A percentile compares a stretch with the other conserved stretches of the same genome.
These are phyloP conservation scores for Scytalidium lignicola DNA, from an alignment of 2,329 filamentous ascomycete genomes.

Conservation along the genomic window DNA sequence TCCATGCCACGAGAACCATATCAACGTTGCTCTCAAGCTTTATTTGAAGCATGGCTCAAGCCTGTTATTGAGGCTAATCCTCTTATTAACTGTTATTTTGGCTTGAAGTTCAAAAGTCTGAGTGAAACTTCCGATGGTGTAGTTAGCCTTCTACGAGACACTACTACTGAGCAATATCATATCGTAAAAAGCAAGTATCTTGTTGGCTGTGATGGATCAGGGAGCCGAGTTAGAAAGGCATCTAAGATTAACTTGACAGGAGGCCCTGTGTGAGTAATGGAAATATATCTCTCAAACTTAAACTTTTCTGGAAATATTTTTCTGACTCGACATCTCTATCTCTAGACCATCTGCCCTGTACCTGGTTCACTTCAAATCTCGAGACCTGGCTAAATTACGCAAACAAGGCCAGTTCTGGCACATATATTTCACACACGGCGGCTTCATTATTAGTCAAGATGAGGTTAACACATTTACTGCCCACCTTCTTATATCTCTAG, in stretches of 20 bases:
- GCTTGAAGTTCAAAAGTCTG: conserved; percentile 18
- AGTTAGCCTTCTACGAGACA: conserved; percentile 9
- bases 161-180: conserved; percentile 11
- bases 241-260: conserved; percentile 19
- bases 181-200: conserved; percentile 30
- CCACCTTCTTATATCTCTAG: not conserved
- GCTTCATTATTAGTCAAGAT: conserved; percentile 1
- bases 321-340: not conserved
- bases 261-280: conserved; percentile 18
- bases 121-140: conserved; percentile 3
- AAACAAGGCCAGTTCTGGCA: conserved; percentile 16
- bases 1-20: conserved; percentile 25
- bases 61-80: conserved; percentile 16
- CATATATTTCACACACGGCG: conserved; percentile 9
- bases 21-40: conserved; percentile 28
- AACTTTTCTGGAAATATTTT: not conserved
- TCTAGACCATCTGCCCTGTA: conserved; percentile 5
- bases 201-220: conserved; percentile 45
- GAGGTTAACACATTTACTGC: not conserved
- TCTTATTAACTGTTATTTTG: conserved; percentile 22
- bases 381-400: conserved; percentile 6
- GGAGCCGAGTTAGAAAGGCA: conserved; percentile 28
- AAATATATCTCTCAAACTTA: not conserved
- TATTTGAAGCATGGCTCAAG: conserved; percentile 32
- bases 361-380: conserved; percentile 15